Evolutionary conservation across 2,329 filamentous ascomycete genomes (phyloP), one percentile per base, ranked within the genome.

Genomic region (Fusarium subtropicale): DNA sequence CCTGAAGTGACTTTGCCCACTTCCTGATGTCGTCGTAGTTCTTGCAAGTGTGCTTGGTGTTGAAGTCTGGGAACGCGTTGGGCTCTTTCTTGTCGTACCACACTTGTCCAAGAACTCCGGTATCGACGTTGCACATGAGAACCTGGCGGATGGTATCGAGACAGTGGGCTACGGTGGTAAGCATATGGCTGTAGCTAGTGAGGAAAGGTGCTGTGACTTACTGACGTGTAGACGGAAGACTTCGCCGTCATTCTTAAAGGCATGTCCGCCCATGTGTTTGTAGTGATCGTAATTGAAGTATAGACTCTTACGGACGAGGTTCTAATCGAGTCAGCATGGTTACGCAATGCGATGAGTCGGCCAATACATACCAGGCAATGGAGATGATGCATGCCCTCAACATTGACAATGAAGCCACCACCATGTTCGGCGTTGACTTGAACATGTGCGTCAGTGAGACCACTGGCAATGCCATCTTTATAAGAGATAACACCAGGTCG

Each of bases 231-330:
- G 79, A 26, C 81, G 82, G 9, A 90, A 76, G 44, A 90, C 84
- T 36, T 79, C 76, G 22, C 87, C 86, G 5, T 84, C 80, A 70
- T 90, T 89, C 20, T 75, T 73, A 69, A 90, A 91, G 0, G 86
- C 83, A 3, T 86, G 84, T 24, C 81, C 72, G 5, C 84, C 83
- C 28, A 82, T 70, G 0, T 73, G 72, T 63, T 82, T 81, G 75
- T 90, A 90, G 72, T 88, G 85, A 20, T 85, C 81, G 57, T 86
- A 86, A 71, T 90, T 90, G 79, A 84, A 90, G 72, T 85, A 86
- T 1, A 89, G 76, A 0, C 84, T 79, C 71, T 90, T 85, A 2
- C 88, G 84, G 9, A 90, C 72, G 8, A 90, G 80, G 59, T 90
- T 88, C 86, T 82, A 52, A 1, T 8, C 3, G 2, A 7, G 51